Evolutionary conservation across 306 rosid genomes (phyloP).

Genomic region (Castanea crenata): DNA sequence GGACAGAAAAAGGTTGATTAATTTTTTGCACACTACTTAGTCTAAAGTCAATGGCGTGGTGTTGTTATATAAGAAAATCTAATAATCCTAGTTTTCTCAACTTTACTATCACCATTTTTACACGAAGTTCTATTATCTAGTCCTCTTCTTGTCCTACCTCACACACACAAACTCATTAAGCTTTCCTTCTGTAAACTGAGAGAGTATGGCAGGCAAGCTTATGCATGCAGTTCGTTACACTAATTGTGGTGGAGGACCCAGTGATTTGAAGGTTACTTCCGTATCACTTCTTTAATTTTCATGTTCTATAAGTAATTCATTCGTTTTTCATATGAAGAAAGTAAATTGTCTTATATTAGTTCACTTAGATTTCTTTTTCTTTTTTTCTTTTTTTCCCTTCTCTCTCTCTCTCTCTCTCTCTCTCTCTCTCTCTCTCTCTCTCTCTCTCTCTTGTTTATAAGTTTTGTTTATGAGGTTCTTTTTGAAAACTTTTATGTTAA

Average conservation of each 20-base stretch:
- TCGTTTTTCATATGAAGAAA: neutral
- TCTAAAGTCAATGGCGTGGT: neutral
- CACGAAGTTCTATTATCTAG: neutral
- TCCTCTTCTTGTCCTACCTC: neutral
- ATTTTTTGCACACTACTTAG: neutral
- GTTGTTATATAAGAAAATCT: neutral
- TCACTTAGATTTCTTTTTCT: neutral
- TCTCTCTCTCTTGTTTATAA: neutral
- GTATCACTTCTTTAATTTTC: neutral
- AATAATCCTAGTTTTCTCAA: neutral
- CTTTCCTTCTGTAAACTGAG: neutral
- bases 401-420: no score
- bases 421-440: neutral
- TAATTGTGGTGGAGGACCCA: neutral
- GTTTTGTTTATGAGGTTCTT: neutral
- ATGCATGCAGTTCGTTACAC: neutral
- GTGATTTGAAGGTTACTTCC: neutral
- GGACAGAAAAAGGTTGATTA: no score
- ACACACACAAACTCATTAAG: neutral
- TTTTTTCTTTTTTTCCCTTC: neutral
- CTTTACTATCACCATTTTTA: neutral
- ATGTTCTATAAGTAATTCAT: neutral
- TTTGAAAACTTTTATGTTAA: neutral
- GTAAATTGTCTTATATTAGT: neutral
- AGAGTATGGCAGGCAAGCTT: neutral